Evolutionary conservation across 768 basidiomycete species (phyloP).

Genomic region (Kwoniella dendrophila): DNA sequence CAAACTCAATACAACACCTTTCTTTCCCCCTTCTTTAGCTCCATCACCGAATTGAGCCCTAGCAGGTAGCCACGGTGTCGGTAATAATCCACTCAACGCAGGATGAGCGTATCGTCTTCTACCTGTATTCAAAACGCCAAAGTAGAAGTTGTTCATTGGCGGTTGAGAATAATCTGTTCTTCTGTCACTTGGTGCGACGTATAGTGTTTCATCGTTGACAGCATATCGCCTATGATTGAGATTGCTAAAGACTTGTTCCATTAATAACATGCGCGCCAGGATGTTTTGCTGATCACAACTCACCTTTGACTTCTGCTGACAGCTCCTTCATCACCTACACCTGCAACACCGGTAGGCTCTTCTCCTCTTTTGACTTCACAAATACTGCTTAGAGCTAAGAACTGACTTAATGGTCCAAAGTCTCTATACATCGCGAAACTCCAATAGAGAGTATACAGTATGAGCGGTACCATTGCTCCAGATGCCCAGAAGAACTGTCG

Average conservation of each 20-base stretch:
- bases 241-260: constrained; percentile 59
- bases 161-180: constrained; percentile 94
- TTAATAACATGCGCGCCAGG: not conserved
- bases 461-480: constrained; percentile 71
- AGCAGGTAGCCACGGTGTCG: constrained; percentile 90
- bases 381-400: constrained; percentile 71
- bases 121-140: constrained; percentile 91
- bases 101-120: constrained; percentile 94
- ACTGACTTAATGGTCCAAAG: constrained; percentile 74
- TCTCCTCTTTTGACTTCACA: constrained; percentile 88
- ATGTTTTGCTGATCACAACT: constrained; percentile 23
- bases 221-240: constrained; percentile 85
- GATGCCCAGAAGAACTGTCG: constrained; percentile 66
- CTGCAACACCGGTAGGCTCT: constrained; percentile 74
- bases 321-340: constrained; percentile 77
- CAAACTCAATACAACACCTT: constrained; percentile 40
- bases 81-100: constrained; percentile 87
- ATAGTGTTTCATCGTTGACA: constrained; percentile 88
- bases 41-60: constrained; percentile 73
- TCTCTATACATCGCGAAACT: constrained; percentile 72
- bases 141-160: constrained; percentile 93
- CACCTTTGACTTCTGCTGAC: constrained; percentile 89
- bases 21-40: constrained; percentile 26
- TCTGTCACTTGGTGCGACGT: constrained; percentile 92
- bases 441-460: constrained; percentile 75